Percentiles rank a stretch among this genome's conserved stretches.
phyloP scores from a whole-genome alignment of 1,284 basidiomycete species.

The Pyrrhoderma lamaoense region DNA sequence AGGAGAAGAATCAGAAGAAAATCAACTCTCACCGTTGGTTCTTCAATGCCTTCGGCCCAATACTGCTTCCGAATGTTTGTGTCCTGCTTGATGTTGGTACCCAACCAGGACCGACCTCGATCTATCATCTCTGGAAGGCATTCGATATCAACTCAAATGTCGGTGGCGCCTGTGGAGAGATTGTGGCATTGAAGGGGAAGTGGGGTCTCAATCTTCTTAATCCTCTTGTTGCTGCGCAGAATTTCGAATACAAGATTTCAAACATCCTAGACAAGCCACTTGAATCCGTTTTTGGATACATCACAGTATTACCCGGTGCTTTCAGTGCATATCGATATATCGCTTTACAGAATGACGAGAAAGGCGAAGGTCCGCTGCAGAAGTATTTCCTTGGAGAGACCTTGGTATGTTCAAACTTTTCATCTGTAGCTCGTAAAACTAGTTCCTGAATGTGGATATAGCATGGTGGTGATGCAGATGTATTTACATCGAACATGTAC shows the following conservation, averaged over 20 bases:
- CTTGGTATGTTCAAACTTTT: constrained; percentile 63
- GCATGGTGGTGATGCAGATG: constrained; percentile 82
- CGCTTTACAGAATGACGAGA: constrained; percentile 79
- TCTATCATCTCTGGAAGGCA: constrained; percentile 96
- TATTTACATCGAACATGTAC: constrained; percentile 95
- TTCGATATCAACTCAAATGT: constrained; percentile 96
- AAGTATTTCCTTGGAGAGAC: constrained; percentile 96
- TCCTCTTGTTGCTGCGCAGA: constrained; percentile 85
- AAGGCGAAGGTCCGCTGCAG: constrained; percentile 81
- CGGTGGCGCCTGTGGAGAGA: constrained; percentile 96
- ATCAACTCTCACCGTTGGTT: constrained; percentile 95
- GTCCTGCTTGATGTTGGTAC: constrained; percentile 94
- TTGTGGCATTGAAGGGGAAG: constrained; percentile 86
- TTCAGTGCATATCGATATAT: constrained; percentile 92
- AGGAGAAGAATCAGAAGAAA: constrained; percentile 89
- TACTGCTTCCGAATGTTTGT: constrained; percentile 84
- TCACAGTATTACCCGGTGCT: constrained; percentile 88
- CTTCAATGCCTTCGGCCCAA: constrained; percentile 80
- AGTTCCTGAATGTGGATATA: constrained; percentile 20
- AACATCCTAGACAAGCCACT: constrained; percentile 90
- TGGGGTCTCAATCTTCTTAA: constrained; percentile 73
- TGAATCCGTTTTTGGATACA: constrained; percentile 85
- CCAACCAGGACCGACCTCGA: constrained; percentile 80
- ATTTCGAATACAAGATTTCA: constrained; percentile 97
- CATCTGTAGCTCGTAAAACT: neutral